Evolutionary conservation across 2,329 filamentous ascomycete genomes (phyloP).

Genomic region (Arthroderma sp.): DNA sequence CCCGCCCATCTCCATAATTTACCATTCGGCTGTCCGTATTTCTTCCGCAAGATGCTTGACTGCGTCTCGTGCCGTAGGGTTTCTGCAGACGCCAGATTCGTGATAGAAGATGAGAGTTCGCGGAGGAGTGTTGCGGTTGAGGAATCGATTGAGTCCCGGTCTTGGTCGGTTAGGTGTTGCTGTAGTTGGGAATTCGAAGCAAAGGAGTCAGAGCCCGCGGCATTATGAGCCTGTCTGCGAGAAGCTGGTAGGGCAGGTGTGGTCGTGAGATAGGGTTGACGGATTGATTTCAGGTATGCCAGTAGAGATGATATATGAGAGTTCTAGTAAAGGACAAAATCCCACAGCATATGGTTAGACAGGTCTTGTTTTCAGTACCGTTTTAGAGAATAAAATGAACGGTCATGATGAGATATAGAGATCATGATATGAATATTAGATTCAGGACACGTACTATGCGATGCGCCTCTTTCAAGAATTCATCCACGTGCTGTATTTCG

Average conservation of each 20-base stretch:
- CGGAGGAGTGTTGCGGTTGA: slow-evolving; percentile 75
- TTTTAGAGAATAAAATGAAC: background rate
- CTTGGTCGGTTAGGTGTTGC: slow-evolving; percentile 56
- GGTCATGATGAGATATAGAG: background rate
- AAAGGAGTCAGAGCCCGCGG: slow-evolving; percentile 32
- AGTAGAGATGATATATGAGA: slow-evolving; percentile 71
- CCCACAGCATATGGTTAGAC: too few relatives aligned
- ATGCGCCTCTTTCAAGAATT: slow-evolving; percentile 88
- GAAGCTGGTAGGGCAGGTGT: slow-evolving; percentile 48
- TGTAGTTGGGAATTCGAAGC: slow-evolving; percentile 16
- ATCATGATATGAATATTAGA: slow-evolving; percentile 9
- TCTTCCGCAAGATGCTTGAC: slow-evolving; percentile 56
- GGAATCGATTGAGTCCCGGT: slow-evolving; percentile 77
- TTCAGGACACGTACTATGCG: slow-evolving; percentile 54
- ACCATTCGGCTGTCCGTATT: slow-evolving; percentile 37
- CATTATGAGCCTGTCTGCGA: slow-evolving; percentile 14
- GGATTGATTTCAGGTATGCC: slow-evolving; percentile 65
- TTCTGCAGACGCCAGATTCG: slow-evolving; percentile 67
- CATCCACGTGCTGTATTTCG: slow-evolving; percentile 45
- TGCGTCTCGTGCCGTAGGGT: slow-evolving; percentile 67
- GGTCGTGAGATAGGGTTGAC: slow-evolving; percentile 82
- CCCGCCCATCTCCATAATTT: slow-evolving; percentile 56
- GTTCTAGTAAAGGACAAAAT: slow-evolving; percentile 44
- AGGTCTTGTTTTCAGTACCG: too few relatives aligned
- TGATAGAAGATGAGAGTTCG: slow-evolving; percentile 71